These are phyloP conservation scores for Hyaloscypha variabilis DNA, from an alignment of 495 filamentous ascomycete species.

Conservation along the genomic window DNA sequence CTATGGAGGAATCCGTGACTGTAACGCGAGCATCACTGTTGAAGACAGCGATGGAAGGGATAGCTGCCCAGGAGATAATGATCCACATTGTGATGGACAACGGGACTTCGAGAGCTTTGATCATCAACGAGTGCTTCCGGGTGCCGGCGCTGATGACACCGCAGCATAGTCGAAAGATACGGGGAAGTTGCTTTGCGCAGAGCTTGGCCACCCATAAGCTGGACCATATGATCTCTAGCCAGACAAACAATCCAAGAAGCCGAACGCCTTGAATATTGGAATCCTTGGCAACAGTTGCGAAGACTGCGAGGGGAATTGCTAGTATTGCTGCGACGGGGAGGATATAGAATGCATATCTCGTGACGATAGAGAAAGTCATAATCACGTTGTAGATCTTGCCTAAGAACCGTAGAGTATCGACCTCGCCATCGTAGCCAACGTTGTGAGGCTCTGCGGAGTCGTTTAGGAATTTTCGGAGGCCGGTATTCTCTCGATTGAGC, in stretches of 20 bases:
- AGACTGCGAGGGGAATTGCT: conserved; percentile 30
- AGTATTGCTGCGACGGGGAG: conserved; percentile 32
- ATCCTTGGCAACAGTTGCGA: conserved; percentile 23
- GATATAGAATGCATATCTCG: conserved; percentile 33
- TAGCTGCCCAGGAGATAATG: conserved; percentile 25
- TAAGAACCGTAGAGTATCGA: not conserved
- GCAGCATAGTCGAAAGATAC: conserved; percentile 26
- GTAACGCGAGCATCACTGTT: not conserved
- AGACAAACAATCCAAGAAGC: conserved; percentile 31
- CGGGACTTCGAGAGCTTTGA: conserved; percentile 29
- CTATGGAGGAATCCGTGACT: not conserved
- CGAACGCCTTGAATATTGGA: conserved; percentile 19
- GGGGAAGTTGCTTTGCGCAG: conserved; percentile 23
- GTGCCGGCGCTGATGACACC: conserved; percentile 32
- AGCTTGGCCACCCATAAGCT: conserved; percentile 33
- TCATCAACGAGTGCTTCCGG: conserved; percentile 26
- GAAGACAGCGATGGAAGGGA: conserved; percentile 10
- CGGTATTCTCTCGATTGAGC: conserved; percentile 10
- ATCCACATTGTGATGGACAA: conserved; percentile 29
- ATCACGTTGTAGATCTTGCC: conserved; percentile 3
- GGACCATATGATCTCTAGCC: conserved; percentile 34
- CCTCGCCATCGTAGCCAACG: conserved; percentile 17
- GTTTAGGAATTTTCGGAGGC: conserved; percentile 10
- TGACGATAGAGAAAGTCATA: conserved; percentile 21
- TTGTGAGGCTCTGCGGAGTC: not conserved